Percentiles rank a stretch among this genome's conserved stretches.
Conservation (phyloP, 768 basidiomycete genomes). For the Pilatotrama ljubarskyi region DNA sequence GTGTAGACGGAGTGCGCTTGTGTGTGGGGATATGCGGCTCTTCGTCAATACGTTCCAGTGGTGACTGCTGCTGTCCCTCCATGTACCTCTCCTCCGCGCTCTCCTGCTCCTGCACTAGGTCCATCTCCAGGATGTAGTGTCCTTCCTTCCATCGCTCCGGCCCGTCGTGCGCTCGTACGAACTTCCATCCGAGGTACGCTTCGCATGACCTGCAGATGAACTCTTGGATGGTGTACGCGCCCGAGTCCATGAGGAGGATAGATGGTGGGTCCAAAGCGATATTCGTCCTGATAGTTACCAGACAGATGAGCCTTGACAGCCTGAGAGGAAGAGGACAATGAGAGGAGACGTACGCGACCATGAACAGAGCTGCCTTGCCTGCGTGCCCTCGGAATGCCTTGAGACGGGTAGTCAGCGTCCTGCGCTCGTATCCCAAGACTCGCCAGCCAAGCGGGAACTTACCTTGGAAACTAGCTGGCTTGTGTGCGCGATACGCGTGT, state of each 20-base stretch:
- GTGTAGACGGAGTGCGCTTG: slow-evolving; percentile 11
- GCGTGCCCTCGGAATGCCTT: slow-evolving; percentile 55
- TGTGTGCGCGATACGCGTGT: slow-evolving; percentile 14
- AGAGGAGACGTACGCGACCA: slow-evolving; percentile 45
- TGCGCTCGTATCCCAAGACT: neutral
- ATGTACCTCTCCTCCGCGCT: slow-evolving; percentile 39
- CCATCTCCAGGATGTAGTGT: slow-evolving; percentile 55
- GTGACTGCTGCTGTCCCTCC: slow-evolving; percentile 34
- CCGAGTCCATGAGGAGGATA: slow-evolving; percentile 61
- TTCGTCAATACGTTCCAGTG: slow-evolving; percentile 29
- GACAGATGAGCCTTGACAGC: neutral
- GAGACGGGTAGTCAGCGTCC: neutral
- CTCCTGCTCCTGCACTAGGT: slow-evolving; percentile 25
- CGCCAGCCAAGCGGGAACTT: slow-evolving; percentile 2
- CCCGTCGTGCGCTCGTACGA: slow-evolving; percentile 54
- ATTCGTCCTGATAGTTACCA: slow-evolving; percentile 42
- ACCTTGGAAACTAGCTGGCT: slow-evolving; percentile 24
- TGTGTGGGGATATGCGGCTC: slow-evolving; percentile 31
- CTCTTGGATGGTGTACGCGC: slow-evolving; percentile 63
- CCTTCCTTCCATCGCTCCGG: slow-evolving; percentile 68
- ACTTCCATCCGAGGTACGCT: slow-evolving; percentile 63
- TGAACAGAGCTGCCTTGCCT: slow-evolving; percentile 61
- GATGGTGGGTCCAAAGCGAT: slow-evolving; percentile 43
- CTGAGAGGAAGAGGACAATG: neutral
- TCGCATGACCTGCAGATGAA: slow-evolving; percentile 51